Base-by-base conservation (phyloP, 2,329 filamentous ascomycete genomes). In the Phyllosticta citriasiana region DNA sequence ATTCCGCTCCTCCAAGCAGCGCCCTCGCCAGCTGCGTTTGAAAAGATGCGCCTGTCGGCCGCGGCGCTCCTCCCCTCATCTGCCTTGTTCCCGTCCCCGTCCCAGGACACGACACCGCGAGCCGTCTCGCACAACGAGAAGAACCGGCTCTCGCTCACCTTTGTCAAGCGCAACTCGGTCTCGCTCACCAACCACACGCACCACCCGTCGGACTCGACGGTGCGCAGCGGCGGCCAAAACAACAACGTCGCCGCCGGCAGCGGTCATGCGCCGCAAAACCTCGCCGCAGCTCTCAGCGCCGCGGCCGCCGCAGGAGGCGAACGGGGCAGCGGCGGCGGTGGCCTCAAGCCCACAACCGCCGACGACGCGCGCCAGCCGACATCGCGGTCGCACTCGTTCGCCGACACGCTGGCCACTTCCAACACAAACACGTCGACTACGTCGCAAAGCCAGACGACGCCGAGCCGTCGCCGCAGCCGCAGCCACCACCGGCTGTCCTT, bases 101-200 rank as follows among this genome's bases (percentile, higher is more conserved):
- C 52, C 19, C 19, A 19, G 22, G 26, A 53, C 52, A 47, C 40
- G 14, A 47, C 40, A 5, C 40, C 40, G 6, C 40, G 40, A 47
- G 40, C 40, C 14, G 24, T 33, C 3, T 67, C 66, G 6, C 71
- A 71, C 7, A 70, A 74, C 62, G 72, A 76, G 62, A 76, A 75
- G 66, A 74, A 75, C 60, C 65, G 72, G 27, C 66, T 72, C 24
- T 74, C 72, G 63, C 69, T 76, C 22, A 70, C 69, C 1, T 75
- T 76, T 57, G 67, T 76, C 24, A 75, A 74, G 57, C 70, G 74
- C 30, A 68, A 67, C 5, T 67, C 71, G 5, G 53, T 59, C 14
- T 55, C 60, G 9, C 12, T 63, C 57, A 58, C 22, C 55, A 64
- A 52, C 26, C 53, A 62, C 19, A 62, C 40, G 10, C 55, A 27